These are phyloP conservation scores for Candida neerlandica DNA, from an alignment of 1,139 yeast genomes.

Conservation along the genomic window DNA sequence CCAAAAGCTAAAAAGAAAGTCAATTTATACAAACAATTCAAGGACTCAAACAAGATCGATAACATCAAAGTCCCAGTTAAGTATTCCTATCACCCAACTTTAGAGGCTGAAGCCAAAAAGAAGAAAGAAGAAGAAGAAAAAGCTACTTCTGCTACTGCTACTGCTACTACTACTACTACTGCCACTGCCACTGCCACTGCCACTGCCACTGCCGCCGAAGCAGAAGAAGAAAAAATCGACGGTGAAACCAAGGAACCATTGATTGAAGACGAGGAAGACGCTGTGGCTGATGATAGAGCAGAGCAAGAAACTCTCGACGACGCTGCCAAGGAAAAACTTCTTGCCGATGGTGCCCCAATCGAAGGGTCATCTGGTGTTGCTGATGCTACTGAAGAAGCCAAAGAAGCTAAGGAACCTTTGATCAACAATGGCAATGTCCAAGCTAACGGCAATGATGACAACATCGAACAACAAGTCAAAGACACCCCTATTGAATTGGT, in stretches of 20 bases:
- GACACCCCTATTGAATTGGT: conserved; percentile 38
- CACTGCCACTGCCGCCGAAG: conserved; percentile 20
- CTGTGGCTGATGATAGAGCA: conserved; percentile 11
- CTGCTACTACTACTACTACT: conserved; percentile 21
- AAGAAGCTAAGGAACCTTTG: conserved; percentile 8
- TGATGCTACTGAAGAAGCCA: conserved; percentile 13
- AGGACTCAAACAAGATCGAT: conserved; percentile 37
- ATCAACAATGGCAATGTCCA: not conserved
- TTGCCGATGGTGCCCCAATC: conserved; percentile 4
- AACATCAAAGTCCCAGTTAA: conserved; percentile 43
- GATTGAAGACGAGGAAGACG: conserved; percentile 13
- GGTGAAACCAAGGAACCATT: conserved; percentile 14
- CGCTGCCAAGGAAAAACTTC: conserved; percentile 10
- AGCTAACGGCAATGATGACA: conserved; percentile 20
- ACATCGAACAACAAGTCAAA: conserved; percentile 27
- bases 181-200: conserved; percentile 22
- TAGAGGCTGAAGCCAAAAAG: conserved; percentile 34
- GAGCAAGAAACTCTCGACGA: conserved; percentile 17
- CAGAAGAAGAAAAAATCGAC: conserved; percentile 16
- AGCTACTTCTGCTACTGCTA: conserved; percentile 17
- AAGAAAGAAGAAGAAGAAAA: conserved; percentile 18
- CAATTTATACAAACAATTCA: conserved; percentile 37
- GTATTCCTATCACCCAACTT: conserved; percentile 45
- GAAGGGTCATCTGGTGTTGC: conserved; percentile 11
- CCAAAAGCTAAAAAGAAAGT: conserved; percentile 21